Evolutionary conservation across 441 rosid species (phyloP), one percentile per base, ranked within the genome.

Genomic region (Isatis lusitanica): DNA sequence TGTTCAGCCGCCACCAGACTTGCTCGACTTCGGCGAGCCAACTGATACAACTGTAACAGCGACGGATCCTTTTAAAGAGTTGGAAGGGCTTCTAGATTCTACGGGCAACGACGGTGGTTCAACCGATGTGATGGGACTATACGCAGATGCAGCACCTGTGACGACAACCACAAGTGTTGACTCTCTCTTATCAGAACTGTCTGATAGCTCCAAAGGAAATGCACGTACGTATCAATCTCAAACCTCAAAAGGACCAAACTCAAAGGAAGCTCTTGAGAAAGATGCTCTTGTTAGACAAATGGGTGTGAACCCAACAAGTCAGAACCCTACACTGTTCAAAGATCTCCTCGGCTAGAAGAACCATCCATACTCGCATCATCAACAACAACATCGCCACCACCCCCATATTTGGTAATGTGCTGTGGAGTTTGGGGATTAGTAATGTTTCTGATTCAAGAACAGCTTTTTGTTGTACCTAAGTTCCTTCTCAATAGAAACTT

Each of bases 211-310:
- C 26, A 71, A 39, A 50, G 74, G 74, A 53, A 72, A 72, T 60
- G 13, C 74, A 28, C 53, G 50, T 11, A 66, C 80, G 4, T 24
- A 77, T 35, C 68, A 71, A n/a, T 59, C 80, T 42, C 75, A 74
- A 52, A 48, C 82, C 38, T 74, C 83, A 24, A 95, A 93, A 77
- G 96, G 97, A 43, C 96, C 97, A 43, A 88, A 87, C 78, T 68
- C 66, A 10, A 90, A 86, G 82, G 87, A 89, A 53, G 66, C 97
- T n/a, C 80, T 91, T 74, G 95, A 88, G 81, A 95, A 90, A 83
- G 99, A 95, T 63, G 95, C 99, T 8, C 90, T 85, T 26, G 94
- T 91, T 48, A 88, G 99, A 86, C 95, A 93, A 83, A 88, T 93
- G 97, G 98, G 99, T 40, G 98, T 95, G 62, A 92, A 72, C 69